Evolutionary conservation across 352 stramenopile genomes (phyloP), one percentile per base, ranked within the genome.

Genomic region (Blastocystis sp.): DNA sequence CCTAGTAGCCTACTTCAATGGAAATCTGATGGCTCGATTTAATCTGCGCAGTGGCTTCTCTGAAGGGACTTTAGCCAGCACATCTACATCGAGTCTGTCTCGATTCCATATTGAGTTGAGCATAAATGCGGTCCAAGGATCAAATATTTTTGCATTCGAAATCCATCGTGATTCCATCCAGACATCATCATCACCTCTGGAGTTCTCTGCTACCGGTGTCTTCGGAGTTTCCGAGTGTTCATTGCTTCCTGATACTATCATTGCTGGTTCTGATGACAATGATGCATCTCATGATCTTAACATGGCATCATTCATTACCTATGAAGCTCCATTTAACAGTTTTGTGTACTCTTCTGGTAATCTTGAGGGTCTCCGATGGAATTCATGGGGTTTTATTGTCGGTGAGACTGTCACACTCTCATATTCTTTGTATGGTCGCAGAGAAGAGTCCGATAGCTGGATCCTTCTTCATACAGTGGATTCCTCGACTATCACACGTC

Each of bases 201-300:
- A 24, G 27, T 84, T 84, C 73, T 44, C 66, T 35, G 73, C 73
- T 17, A 84, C 73, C 5, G 73, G 73, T 44, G 53, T 84, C 1
- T 84, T 84, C 33, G 73, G 73, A 37, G 73, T 84, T n/a, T 24
- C 54, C 15, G n/a, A 40, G 1, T 84, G 73, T 42, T 84, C 73
- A 35, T 5, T 9, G 0, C 42, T 54, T 19, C 22, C 40, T 17
- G 73, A 84, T 57, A 58, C 51, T 22, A 58, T 58, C 51, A 58
- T 22, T 13, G 13, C 51, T 13, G 22, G 22, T 13, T 22, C 13
- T 22, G 51, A 58, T 58, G 51, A 58, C 51, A 22, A 58, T 22
- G 13, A 13, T 58, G 51, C 51, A 22, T 13, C 22, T 22, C 51
- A 58, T 22, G 51, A 58, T 22, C 51, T 22, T 13, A 58, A 58